Percentiles rank a stretch among this genome's conserved stretches.
phyloP scores from a whole-genome alignment of 2,329 filamentous ascomycete species.

The Alternaria arbusti region DNA sequence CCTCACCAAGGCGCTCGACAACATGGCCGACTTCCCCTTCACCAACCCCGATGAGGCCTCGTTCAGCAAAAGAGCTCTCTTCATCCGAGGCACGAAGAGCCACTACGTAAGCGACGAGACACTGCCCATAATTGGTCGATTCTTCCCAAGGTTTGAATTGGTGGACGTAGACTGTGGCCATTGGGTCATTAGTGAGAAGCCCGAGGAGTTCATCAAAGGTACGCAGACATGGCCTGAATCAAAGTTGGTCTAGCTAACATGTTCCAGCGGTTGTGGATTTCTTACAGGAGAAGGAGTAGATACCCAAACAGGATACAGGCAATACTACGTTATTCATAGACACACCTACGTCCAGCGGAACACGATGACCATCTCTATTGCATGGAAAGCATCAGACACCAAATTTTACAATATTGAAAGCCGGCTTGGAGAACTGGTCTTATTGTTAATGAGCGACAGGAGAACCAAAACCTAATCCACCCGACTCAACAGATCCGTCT shows the following conservation, averaged over 20 bases:
- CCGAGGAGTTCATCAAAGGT: conserved; percentile 78
- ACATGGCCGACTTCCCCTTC: conserved; percentile 90
- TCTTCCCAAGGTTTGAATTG: conserved; percentile 79
- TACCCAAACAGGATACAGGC: conserved; percentile 1
- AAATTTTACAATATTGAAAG: not conserved
- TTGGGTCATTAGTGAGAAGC: conserved; percentile 90
- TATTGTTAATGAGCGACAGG: not conserved
- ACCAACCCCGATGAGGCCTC: conserved; percentile 70
- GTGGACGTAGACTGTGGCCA: conserved; percentile 80
- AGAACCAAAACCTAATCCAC: not conserved
- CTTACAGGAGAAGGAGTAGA: conserved; percentile 57
- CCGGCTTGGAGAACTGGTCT: not conserved
- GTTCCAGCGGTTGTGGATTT: conserved; percentile 69
- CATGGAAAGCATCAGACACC: not conserved
- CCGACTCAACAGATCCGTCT: not conserved
- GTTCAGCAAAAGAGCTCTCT: conserved; percentile 80
- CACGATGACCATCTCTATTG: not conserved
- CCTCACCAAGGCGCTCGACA: conserved; percentile 70
- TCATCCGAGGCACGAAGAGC: conserved; percentile 78
- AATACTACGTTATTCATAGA: not conserved
- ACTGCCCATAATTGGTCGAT: conserved; percentile 77
- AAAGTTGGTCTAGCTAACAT: not conserved
- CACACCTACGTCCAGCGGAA: not conserved
- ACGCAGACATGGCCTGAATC: conserved; percentile 28
- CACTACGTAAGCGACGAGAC: conserved; percentile 82